Percentiles rank a stretch among this genome's conserved stretches.
Evolutionary conservation across 2,329 filamentous ascomycete species (phyloP).

Genomic region (Pseudogymnoascus sp.): DNA sequence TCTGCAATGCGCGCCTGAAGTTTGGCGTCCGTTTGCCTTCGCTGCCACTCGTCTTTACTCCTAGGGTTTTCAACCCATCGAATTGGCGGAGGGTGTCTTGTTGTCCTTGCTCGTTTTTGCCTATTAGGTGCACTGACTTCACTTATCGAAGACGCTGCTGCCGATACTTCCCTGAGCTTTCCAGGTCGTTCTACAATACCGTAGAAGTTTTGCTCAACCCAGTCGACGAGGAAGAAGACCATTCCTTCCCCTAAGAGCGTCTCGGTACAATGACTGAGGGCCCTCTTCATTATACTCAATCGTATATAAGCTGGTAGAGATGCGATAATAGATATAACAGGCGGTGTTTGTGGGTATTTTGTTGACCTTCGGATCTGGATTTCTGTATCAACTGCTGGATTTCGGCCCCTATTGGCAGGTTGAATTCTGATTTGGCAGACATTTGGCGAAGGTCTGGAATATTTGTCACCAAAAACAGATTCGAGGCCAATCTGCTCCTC

Average conservation of each 20-base stretch:
- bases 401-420: constrained; percentile 43
- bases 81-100: constrained; percentile 50
- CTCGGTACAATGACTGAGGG: constrained; percentile 55
- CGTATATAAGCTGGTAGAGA: constrained; percentile 87
- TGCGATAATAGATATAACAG: constrained; percentile 61
- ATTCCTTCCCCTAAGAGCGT: constrained; percentile 75
- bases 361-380: constrained; percentile 64
- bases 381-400: constrained; percentile 43
- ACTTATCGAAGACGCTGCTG: constrained; percentile 60
- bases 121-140: constrained; percentile 32
- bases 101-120: constrained; percentile 25
- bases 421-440: constrained; percentile 64
- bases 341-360: constrained; percentile 61
- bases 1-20: constrained; percentile 69
- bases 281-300: constrained; percentile 74
- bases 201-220: constrained; percentile 79
- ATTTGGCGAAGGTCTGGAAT: constrained; percentile 49
- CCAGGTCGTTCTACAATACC: constrained; percentile 79
- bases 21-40: constrained; percentile 54
- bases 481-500: constrained; percentile 80
- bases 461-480: constrained; percentile 76
- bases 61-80: constrained; percentile 52
- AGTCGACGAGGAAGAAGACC: constrained; percentile 84
- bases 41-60: constrained; percentile 62
- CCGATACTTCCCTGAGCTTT: constrained; percentile 72